A percentile compares a stretch with the other conserved stretches of the same genome.
These are phyloP conservation scores for Hypoxylon rubiginosum DNA, from an alignment of 2,329 filamentous ascomycete species.

Conservation along the genomic window DNA sequence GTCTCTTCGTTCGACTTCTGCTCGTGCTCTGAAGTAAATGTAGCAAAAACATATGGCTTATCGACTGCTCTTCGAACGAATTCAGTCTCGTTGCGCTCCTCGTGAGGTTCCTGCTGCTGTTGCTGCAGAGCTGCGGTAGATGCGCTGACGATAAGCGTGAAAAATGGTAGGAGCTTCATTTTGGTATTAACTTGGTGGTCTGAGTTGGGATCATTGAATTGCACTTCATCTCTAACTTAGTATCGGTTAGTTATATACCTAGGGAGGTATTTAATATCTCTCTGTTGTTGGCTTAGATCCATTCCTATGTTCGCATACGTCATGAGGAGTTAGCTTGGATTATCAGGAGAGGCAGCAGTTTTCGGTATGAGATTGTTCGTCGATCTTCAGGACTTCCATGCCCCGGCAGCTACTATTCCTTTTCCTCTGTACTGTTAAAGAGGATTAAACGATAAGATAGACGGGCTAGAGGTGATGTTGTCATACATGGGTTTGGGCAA, in stretches of 20 bases:
- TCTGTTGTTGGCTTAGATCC: background rate
- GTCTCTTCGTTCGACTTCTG: conserved; percentile 10
- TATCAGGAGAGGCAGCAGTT: background rate
- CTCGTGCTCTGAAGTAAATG: conserved; percentile 16
- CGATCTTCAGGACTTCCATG: background rate
- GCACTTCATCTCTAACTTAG: background rate
- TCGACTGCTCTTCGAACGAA: conserved; percentile 5
- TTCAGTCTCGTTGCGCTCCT: background rate
- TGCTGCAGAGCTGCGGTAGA: conserved; percentile 3
- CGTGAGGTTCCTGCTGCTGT: background rate
- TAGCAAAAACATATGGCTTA: conserved; percentile 8
- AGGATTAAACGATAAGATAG: too few species aligned
- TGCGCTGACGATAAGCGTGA: background rate
- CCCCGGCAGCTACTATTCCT: too few species aligned
- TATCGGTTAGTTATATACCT: too few species aligned
- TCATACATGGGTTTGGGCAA: background rate
- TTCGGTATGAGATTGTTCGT: background rate
- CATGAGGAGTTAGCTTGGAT: background rate
- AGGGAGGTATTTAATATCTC: background rate
- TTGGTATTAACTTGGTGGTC: background rate
- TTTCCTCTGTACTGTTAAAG: too few species aligned
- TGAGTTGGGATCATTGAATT: background rate
- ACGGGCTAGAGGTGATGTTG: background rate
- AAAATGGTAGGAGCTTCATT: conserved; percentile 4
- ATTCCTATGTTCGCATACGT: background rate